These are phyloP conservation scores for Calocera viscosa DNA, from an alignment of 768 basidiomycete genomes.

Conservation along the genomic window DNA sequence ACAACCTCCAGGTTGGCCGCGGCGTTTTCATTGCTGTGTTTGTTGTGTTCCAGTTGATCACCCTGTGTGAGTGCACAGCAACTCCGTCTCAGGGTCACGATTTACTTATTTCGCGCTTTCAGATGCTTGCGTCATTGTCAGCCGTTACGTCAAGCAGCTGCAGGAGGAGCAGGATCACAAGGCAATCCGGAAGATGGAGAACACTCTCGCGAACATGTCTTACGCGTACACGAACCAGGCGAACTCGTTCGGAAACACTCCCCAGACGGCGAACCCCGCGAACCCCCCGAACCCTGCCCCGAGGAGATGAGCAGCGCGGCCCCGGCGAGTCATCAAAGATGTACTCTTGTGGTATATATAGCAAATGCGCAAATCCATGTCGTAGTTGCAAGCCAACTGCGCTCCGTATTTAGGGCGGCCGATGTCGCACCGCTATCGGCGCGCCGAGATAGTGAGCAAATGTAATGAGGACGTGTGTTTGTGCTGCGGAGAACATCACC, in stretches of 20 bases:
- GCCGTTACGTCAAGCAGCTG: conserved; percentile 8
- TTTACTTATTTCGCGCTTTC: not conserved
- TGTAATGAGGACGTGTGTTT: not conserved
- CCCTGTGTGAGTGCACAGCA: not conserved
- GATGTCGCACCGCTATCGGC: not conserved
- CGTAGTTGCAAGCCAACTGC: not conserved
- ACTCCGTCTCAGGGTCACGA: not conserved
- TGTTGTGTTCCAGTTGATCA: conserved; percentile 2
- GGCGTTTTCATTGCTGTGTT: not conserved
- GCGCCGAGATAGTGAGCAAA: not conserved
- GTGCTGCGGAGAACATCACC: not conserved
- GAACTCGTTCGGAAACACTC: not conserved
- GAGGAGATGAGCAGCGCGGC: not conserved
- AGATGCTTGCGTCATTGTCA: conserved; percentile 5
- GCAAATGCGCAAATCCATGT: not conserved
- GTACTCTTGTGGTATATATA: not conserved
- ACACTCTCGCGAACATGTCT: conserved; percentile 5
- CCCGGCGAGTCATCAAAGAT: not conserved
- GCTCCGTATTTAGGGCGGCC: not conserved
- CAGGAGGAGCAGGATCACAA: conserved; percentile 7
- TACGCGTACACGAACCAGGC: conserved; percentile 8
- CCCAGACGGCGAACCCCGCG: not conserved
- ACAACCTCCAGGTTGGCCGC: not conserved
- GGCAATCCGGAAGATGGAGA: conserved; percentile 8
- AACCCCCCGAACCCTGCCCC: too few relatives aligned